Conservation (phyloP, 164 flowering plant genomes). For the Aristolochia contorta region DNA sequence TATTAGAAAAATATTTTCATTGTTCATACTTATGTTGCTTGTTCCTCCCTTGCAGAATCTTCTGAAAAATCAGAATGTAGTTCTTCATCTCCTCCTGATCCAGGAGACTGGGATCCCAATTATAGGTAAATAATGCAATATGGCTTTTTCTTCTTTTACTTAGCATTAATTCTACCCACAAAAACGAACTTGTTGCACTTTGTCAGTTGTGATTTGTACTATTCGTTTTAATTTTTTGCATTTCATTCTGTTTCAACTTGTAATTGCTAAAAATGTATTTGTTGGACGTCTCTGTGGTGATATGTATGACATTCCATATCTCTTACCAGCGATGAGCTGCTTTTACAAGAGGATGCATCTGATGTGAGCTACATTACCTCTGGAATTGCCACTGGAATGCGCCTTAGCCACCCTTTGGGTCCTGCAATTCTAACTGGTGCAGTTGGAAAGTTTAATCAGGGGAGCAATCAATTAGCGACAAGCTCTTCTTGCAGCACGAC, state of each 20-base stretch:
- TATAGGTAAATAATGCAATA: conserved; percentile 42
- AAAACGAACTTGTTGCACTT: too few relatives aligned
- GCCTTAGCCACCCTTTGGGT: conserved; percentile 26
- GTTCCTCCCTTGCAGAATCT: conserved; percentile 20
- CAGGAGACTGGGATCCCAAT: conserved; percentile 98
- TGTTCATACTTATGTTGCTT: conserved; percentile 21
- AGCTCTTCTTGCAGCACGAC: conserved; percentile 16
- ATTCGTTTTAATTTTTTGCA: too few relatives aligned
- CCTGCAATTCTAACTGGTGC: conserved; percentile 35
- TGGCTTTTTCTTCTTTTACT: not conserved
- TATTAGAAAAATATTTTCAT: conserved; percentile 22
- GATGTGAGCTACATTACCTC: conserved; percentile 34
- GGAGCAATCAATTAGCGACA: conserved; percentile 18
- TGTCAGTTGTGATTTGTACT: too few relatives aligned
- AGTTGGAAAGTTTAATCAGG: conserved; percentile 30
- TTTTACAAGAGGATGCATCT: conserved; percentile 70
- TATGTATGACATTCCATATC: not conserved
- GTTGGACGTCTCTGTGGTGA: too few relatives aligned
- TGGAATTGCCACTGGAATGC: conserved; percentile 47
- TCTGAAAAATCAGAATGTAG: conserved; percentile 47
- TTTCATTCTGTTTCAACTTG: too few relatives aligned
- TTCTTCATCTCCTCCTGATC: conserved; percentile 60
- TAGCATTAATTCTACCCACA: too few relatives aligned
- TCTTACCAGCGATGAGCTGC: conserved; percentile 73
- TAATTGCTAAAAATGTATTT: too few relatives aligned